Percentiles rank a stretch among this genome's conserved stretches.
These are phyloP conservation scores for Fulvia fulva DNA, from an alignment of 2,329 filamentous ascomycete species.

Conservation along the genomic window DNA sequence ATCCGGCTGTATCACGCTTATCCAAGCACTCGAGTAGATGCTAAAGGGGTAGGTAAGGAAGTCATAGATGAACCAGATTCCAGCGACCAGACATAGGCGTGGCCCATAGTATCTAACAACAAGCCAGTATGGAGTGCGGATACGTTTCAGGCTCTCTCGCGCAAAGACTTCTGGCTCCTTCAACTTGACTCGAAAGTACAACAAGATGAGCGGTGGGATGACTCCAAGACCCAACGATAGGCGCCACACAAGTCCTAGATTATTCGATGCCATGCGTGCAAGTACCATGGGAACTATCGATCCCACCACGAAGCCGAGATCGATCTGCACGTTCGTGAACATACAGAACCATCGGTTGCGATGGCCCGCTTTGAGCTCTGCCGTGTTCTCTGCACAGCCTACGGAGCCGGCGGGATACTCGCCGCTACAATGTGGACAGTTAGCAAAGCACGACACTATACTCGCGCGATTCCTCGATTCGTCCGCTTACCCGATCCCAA, in stretches of 20 bases:
- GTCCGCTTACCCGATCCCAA: no score
- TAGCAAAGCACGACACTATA: no score
- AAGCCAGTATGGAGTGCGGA: slow-evolving; percentile 50
- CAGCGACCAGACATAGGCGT: slow-evolving; percentile 63
- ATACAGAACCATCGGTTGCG: slow-evolving; percentile 77
- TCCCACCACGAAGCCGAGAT: slow-evolving; percentile 76
- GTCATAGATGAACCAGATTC: slow-evolving; percentile 79
- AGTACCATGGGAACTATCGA: slow-evolving; percentile 71
- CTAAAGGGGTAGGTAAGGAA: slow-evolving; percentile 82
- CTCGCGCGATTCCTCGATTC: no score
- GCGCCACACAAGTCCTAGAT: slow-evolving; percentile 75
- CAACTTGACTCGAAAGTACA: slow-evolving; percentile 68
- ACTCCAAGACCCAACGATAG: slow-evolving; percentile 73
- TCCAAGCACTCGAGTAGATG: slow-evolving; percentile 76
- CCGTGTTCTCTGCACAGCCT: slow-evolving; percentile 76
- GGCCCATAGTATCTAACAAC: slow-evolving; percentile 67
- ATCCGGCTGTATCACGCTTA: slow-evolving; percentile 59
- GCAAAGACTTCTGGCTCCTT: slow-evolving; percentile 76
- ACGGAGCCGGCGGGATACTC: slow-evolving; percentile 83
- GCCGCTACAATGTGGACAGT: no score
- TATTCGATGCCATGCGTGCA: slow-evolving; percentile 36
- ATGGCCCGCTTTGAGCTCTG: slow-evolving; percentile 73
- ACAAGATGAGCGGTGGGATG: slow-evolving; percentile 68
- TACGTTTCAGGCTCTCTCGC: slow-evolving; percentile 60
- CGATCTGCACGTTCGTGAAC: slow-evolving; percentile 85